These are phyloP conservation scores for Candolleomyces aberdarensis DNA, from an alignment of 768 basidiomycete species.

Conservation along the genomic window DNA sequence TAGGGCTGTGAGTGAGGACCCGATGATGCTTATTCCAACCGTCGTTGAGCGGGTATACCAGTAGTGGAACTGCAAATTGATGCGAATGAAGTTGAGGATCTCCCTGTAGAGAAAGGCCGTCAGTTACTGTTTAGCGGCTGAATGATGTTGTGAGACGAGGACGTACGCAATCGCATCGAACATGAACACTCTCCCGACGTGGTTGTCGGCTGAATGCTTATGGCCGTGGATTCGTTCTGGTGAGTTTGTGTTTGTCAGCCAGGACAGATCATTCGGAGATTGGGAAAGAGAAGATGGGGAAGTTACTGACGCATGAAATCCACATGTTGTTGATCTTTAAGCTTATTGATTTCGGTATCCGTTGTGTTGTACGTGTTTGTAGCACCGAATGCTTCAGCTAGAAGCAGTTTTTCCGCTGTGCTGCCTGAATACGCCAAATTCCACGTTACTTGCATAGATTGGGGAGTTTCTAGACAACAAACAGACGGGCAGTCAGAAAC, in stretches of 20 bases:
- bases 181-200: not conserved
- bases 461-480: conserved; percentile 10
- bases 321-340: not conserved
- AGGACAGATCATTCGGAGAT: not conserved
- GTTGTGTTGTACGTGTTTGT: not conserved
- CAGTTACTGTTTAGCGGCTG: not conserved
- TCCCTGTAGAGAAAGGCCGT: conserved; percentile 6
- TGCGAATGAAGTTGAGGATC: conserved; percentile 3
- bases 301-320: not conserved
- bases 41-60: conserved; percentile 33
- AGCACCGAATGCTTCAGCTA: not conserved
- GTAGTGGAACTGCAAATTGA: conserved; percentile 22
- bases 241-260: too few species aligned
- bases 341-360: not conserved
- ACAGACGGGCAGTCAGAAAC: not conserved
- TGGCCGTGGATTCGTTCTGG: not conserved
- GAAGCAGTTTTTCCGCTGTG: conserved; percentile 18
- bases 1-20: conserved; percentile 18
- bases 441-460: conserved; percentile 31
- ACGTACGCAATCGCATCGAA: not conserved
- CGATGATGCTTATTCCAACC: conserved; percentile 25
- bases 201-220: not conserved
- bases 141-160: not conserved
- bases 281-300: not conserved
- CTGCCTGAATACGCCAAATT: conserved; percentile 27